Conservation (phyloP, 768 basidiomycete species). For the Neoboletus brunneissimus region DNA sequence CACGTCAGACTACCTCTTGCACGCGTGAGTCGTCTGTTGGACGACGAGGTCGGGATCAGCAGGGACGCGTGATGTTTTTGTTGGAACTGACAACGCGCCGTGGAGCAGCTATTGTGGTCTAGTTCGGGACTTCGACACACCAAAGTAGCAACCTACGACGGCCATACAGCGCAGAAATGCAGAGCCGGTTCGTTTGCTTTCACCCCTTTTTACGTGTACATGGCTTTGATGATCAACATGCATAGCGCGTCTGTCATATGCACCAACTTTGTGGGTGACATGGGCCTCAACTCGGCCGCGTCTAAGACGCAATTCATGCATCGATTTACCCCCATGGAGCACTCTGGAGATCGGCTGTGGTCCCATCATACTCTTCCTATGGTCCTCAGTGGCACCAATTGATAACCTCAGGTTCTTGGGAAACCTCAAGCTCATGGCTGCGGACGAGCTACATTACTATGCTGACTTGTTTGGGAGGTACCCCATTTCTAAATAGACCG, state of each 20-base stretch:
- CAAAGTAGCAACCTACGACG: slow-evolving; percentile 78
- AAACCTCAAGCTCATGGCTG: slow-evolving; percentile 70
- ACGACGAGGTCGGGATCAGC: no score
- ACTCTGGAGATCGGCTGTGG: slow-evolving; percentile 64
- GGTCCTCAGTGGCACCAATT: slow-evolving; percentile 4
- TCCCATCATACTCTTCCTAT: neutral
- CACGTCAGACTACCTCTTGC: no score
- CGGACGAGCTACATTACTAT: slow-evolving; percentile 90
- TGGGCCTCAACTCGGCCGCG: neutral
- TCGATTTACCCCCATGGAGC: slow-evolving; percentile 86
- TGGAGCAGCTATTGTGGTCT: slow-evolving; percentile 61
- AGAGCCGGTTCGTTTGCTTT: slow-evolving; percentile 47
- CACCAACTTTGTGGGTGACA: slow-evolving; percentile 73
- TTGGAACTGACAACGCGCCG: slow-evolving; percentile 42
- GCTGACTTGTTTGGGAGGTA: slow-evolving; percentile 78
- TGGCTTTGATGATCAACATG: neutral
- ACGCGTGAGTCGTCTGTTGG: no score
- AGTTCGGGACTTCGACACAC: slow-evolving; percentile 63
- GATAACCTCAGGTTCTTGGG: slow-evolving; percentile 58
- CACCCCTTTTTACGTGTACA: neutral
- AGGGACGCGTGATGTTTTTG: no score
- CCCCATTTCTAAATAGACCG: neutral
- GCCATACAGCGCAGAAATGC: slow-evolving; percentile 74
- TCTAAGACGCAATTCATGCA: slow-evolving; percentile 79
- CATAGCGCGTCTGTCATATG: slow-evolving; percentile 75